phyloP scores from a whole-genome alignment of 2,329 filamentous ascomycete genomes.

The Diaporthe nobilis region DNA sequence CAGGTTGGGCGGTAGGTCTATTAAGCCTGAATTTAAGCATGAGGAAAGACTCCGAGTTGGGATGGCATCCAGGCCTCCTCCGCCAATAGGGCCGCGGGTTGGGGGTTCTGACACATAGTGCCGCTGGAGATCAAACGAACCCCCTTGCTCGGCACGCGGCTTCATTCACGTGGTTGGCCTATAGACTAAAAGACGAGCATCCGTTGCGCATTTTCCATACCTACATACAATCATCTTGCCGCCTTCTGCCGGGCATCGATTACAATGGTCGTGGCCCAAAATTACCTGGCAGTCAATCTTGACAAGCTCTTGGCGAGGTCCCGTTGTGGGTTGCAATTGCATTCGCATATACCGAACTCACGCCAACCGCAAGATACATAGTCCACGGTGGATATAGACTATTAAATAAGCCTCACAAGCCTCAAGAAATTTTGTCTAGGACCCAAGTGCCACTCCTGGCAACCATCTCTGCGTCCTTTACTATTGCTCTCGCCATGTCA shows the following conservation, averaged over 20 bases:
- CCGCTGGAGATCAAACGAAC: slow-evolving; percentile 39
- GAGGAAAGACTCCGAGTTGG: slow-evolving; percentile 23
- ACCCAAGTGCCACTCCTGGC: not conserved
- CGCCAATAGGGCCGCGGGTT: slow-evolving; percentile 10
- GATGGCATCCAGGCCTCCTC: not conserved
- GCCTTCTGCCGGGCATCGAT: not conserved
- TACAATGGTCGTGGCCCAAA: too few relatives aligned
- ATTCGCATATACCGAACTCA: not conserved
- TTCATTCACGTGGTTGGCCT: slow-evolving; percentile 4
- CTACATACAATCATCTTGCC: not conserved
- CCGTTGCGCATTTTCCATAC: not conserved
- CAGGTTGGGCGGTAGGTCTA: not conserved
- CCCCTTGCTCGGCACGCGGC: slow-evolving; percentile 26
- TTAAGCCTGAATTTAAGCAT: slow-evolving; percentile 38
- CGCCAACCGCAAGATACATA: not conserved
- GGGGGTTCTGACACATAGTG: slow-evolving; percentile 30
- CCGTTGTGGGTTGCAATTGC: not conserved
- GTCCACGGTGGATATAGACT: not conserved
- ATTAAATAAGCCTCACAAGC: slow-evolving; percentile 2
- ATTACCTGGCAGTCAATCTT: not conserved
- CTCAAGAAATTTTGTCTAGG: not conserved
- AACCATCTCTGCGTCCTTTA: not conserved
- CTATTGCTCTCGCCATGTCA: not conserved
- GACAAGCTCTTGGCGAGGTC: not conserved
- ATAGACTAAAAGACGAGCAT: not conserved